These are phyloP conservation scores for Puccinia horiana DNA, from an alignment of 1,284 basidiomycete genomes.

Conservation along the genomic window DNA sequence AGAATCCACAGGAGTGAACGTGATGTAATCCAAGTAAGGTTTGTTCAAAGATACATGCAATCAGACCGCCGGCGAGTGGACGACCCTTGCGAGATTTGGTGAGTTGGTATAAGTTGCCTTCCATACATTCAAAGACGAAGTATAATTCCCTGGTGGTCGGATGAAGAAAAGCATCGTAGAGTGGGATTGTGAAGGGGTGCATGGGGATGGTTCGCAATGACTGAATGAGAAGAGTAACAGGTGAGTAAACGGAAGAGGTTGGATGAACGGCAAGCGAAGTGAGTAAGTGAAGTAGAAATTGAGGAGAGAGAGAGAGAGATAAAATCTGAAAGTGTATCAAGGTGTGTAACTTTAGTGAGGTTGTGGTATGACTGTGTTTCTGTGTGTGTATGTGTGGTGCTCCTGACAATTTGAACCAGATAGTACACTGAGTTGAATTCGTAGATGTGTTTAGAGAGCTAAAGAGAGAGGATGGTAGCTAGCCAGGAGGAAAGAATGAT, in stretches of 20 bases:
- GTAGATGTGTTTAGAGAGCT: too few species aligned
- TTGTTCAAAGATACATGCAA: conserved; percentile 91
- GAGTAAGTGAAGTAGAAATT: neutral
- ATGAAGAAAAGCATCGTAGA: conserved; percentile 97
- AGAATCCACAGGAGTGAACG: conserved; percentile 89
- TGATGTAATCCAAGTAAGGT: conserved; percentile 87
- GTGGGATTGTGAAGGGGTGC: conserved; percentile 95
- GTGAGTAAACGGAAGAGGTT: conserved; percentile 48
- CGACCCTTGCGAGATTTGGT: conserved; percentile 94
- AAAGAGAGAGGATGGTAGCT: too few species aligned
- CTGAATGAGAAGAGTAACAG: conserved; percentile 61
- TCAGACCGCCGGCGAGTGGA: conserved; percentile 88
- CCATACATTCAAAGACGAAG: conserved; percentile 99
- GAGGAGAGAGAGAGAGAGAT: neutral
- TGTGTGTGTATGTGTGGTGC: too few species aligned
- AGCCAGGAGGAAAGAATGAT: neutral
- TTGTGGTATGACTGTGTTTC: too few species aligned
- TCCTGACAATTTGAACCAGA: too few species aligned
- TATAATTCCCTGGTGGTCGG: conserved; percentile 92
- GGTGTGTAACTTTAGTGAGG: too few species aligned
- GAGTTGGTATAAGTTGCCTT: conserved; percentile 98
- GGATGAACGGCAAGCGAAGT: conserved; percentile 50
- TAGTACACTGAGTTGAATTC: too few species aligned
- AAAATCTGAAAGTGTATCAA: neutral
- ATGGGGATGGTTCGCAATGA: conserved; percentile 89